Percentiles rank a stretch among this genome's conserved stretches.
phyloP scores from a whole-genome alignment of 192 early-diverging fungal genomes.

The Coemansia sp. region DNA sequence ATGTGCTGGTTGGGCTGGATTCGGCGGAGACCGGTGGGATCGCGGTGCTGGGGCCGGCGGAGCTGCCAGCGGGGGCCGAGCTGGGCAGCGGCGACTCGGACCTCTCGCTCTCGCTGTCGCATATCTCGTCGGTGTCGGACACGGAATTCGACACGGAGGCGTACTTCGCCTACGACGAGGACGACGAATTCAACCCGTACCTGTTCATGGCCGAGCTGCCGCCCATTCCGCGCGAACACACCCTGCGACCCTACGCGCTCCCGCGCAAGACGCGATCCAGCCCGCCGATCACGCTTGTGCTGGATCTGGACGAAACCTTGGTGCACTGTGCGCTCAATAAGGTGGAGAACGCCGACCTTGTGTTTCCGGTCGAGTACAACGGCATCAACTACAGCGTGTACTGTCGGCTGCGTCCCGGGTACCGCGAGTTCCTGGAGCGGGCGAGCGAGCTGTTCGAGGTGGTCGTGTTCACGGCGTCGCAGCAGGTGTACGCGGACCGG shows the following conservation, averaged over 20 bases:
- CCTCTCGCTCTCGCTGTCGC: constrained; percentile 17
- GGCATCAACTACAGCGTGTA: constrained; percentile 63
- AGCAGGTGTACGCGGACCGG: constrained; percentile 70
- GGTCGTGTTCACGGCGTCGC: constrained; percentile 74
- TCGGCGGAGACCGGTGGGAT: background rate
- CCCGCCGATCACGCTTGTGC: constrained; percentile 65
- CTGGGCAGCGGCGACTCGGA: constrained; percentile 14
- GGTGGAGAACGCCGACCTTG: constrained; percentile 61
- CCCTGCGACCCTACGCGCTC: constrained; percentile 56
- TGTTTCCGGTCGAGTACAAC: constrained; percentile 69
- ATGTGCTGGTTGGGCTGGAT: constrained; percentile 5
- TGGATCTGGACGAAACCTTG: constrained; percentile 71
- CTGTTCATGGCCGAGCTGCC: constrained; percentile 63
- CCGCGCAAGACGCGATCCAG: constrained; percentile 62
- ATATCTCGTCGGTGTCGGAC: constrained; percentile 23
- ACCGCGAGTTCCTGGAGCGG: constrained; percentile 61
- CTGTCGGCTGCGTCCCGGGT: constrained; percentile 68
- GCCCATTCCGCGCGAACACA: constrained; percentile 60
- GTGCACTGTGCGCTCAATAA: constrained; percentile 65
- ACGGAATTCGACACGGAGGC: constrained; percentile 37
- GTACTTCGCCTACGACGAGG: constrained; percentile 42
- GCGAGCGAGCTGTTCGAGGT: constrained; percentile 66
- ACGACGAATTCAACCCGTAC: constrained; percentile 55
- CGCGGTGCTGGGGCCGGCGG: background rate
- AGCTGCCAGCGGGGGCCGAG: background rate